Evolutionary conservation across 352 stramenopile genomes (phyloP).

Genomic region (Aphanomyces euteiches): DNA sequence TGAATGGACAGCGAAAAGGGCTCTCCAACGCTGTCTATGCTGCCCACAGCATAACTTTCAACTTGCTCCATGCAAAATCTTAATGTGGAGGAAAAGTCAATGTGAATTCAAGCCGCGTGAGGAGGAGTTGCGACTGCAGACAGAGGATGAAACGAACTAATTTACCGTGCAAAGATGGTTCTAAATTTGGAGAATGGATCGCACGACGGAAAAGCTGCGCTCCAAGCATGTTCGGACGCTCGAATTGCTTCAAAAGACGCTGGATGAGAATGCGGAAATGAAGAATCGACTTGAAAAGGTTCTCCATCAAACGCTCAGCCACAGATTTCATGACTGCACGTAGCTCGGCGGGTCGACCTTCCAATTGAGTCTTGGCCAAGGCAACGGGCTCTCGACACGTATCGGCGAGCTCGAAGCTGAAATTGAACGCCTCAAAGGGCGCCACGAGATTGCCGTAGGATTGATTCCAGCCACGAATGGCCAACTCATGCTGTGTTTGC

Average conservation of each 20-base stretch:
- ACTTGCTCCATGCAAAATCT: no score
- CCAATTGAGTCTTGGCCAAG: constrained; percentile 46
- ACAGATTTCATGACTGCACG: neutral
- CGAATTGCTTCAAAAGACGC: constrained; percentile 71
- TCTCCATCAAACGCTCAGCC: neutral
- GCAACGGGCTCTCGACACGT: constrained; percentile 40
- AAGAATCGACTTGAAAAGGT: constrained; percentile 56
- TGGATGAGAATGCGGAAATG: constrained; percentile 72
- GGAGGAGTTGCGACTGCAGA: neutral
- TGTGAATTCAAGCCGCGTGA: no score
- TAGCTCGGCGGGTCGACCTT: neutral
- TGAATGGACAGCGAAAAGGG: no score
- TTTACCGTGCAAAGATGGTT: neutral
- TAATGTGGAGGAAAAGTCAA: no score
- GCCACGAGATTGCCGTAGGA: constrained; percentile 8
- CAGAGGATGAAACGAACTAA: neutral
- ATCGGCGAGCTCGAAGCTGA: constrained; percentile 55
- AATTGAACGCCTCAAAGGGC: constrained; percentile 45
- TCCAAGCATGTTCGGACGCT: constrained; percentile 79
- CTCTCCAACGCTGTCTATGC: no score
- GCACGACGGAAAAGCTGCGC: constrained; percentile 54
- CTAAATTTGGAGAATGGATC: constrained; percentile 1
- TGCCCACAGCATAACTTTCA: no score
- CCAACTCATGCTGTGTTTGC: neutral
- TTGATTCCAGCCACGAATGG: neutral